Evolutionary conservation across 148 eudicot genomes (phyloP).

Genomic region (Fagopyrum homotropicum): DNA sequence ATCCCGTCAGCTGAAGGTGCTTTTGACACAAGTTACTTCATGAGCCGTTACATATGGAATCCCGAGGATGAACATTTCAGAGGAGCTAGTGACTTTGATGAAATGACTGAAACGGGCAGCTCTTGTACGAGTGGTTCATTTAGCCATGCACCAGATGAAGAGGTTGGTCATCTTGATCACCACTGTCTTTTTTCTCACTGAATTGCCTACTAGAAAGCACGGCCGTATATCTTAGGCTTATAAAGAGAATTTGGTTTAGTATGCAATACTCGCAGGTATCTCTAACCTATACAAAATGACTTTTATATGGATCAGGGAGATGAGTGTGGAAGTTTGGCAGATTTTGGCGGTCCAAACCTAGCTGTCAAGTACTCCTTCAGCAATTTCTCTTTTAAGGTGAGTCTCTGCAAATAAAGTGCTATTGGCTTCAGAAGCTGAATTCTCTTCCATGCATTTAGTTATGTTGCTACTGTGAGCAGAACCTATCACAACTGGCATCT

Average conservation of each 20-base stretch:
- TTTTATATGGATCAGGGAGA: conserved; percentile 51
- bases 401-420: conserved; percentile 9
- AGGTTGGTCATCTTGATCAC: conserved; percentile 33
- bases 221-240: too few relatives aligned
- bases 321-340: conserved; percentile 81
- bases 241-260: neutral
- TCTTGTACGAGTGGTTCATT: conserved; percentile 74
- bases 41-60: conserved; percentile 98
- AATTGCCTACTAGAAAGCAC: too few relatives aligned
- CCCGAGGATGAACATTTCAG: conserved; percentile 72
- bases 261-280: neutral
- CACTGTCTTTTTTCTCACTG: too few relatives aligned
- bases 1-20: conserved; percentile 79
- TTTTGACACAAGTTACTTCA: conserved; percentile 93
- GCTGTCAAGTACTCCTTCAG: conserved; percentile 78
- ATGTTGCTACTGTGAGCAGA: conserved; percentile 36
- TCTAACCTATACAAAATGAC: neutral
- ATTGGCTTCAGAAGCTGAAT: neutral
- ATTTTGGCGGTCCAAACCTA: conserved; percentile 54
- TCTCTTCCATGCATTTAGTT: conserved; percentile 11
- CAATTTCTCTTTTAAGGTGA: conserved; percentile 97
- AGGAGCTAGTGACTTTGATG: conserved; percentile 92
- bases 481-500: conserved; percentile 90
- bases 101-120: conserved; percentile 70
- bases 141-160: conserved; percentile 76